Evolutionary conservation across 768 basidiomycete genomes (phyloP), one percentile per base, ranked within the genome.

Genomic region (Flagelloscypha sp.): DNA sequence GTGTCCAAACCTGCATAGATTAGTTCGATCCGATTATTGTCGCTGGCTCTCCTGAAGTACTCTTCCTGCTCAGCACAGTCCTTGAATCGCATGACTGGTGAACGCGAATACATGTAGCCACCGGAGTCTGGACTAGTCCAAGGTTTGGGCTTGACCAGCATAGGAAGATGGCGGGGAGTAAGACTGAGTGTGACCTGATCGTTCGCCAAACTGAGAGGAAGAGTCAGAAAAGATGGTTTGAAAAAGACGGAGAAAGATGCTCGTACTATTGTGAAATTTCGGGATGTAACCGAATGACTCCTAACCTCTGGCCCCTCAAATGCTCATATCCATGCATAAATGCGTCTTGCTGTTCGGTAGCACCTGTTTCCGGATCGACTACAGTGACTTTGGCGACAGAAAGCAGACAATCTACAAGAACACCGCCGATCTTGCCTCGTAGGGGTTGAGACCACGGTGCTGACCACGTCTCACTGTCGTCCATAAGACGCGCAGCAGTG

Each of bases 261-360:
- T n/a, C n/a, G n/a, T n/a, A n/a, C 3, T 83, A 73, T 10, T 84
- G 77, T 3, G 79, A 64, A 5, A 98, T 82, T 4, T 69, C 76
- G 1, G 82, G 78, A 55, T 97, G 94, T 40, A 94, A 59, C 52
- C 78, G 78, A 54, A 98, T 80, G 15, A 97, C 76, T 19, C 94
- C 94, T n/a, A 95, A 70, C 53, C 90, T 94, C 43, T 79, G 79
- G 1, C 94, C 92, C n/a, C 86, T 76, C n/a, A 81, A 54, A 53
- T 92, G 94, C 56, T 97, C 93, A 53, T 95, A 95, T 2, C 77
- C 70, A 50, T 95, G 92, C 36, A 76, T 79, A 60, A 98, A 92
- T 1, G 93, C 94, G 1, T 86, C 85, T 47, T 97, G 93, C 13
- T 65, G 62, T 55, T 95, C 90, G 20, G 70, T 61, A 0, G 80